Percentiles rank a stretch among this genome's conserved stretches.
These are phyloP conservation scores for Trichocladium antarcticum DNA, from an alignment of 495 filamentous ascomycete genomes.

Conservation along the genomic window DNA sequence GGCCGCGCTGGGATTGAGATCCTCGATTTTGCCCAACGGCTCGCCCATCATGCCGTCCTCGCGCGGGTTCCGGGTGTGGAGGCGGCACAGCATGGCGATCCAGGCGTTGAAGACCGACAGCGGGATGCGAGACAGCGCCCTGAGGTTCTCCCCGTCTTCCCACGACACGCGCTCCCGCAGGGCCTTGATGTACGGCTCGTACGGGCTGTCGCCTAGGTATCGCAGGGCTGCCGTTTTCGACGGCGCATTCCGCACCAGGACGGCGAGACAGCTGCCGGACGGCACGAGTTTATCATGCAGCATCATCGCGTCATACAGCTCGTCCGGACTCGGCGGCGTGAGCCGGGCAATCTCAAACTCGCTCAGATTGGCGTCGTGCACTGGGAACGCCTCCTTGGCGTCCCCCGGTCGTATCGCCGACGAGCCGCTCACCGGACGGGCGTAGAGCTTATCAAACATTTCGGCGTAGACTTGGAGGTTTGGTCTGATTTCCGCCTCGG, in stretches of 20 bases:
- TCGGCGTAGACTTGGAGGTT: slow-evolving; percentile 30
- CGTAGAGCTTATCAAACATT: slow-evolving; percentile 37
- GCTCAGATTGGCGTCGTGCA: slow-evolving; percentile 32
- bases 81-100: slow-evolving; percentile 30
- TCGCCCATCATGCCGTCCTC: neutral
- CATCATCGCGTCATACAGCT: slow-evolving; percentile 36
- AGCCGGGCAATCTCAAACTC: slow-evolving; percentile 33
- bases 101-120: slow-evolving; percentile 28
- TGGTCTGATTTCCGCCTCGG: slow-evolving; percentile 18
- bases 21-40: neutral
- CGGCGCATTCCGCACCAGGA: slow-evolving; percentile 26
- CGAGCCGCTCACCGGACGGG: slow-evolving; percentile 5
- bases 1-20: neutral
- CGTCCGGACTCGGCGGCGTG: slow-evolving; percentile 27
- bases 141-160: neutral
- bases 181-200: neutral
- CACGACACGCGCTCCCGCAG: slow-evolving; percentile 4
- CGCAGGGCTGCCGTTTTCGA: slow-evolving; percentile 22
- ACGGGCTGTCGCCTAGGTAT: slow-evolving; percentile 31
- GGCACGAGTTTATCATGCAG: slow-evolving; percentile 27
- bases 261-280: slow-evolving; percentile 22
- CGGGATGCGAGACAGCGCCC: slow-evolving; percentile 5
- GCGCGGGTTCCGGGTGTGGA: slow-evolving; percentile 15
- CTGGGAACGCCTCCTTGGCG: slow-evolving; percentile 26
- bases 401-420: slow-evolving; percentile 31